These are phyloP conservation scores for Triticum timopheevii DNA, from an alignment of 176 grass and related monocot genomes.

Conservation along the genomic window DNA sequence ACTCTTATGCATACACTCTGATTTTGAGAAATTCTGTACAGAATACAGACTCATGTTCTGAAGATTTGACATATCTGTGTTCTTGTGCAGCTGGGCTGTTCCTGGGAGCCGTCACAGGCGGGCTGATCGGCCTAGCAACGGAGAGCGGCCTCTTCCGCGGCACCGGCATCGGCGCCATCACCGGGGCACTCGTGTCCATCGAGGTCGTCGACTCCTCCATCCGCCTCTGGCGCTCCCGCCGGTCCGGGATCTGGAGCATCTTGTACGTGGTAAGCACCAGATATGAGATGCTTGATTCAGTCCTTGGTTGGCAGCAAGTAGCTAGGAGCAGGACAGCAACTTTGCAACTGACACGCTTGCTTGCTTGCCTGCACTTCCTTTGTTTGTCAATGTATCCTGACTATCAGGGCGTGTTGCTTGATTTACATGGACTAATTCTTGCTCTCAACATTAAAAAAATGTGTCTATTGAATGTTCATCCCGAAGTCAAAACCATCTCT, in stretches of 20 bases:
- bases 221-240: slow-evolving; percentile 61
- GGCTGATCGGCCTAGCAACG: slow-evolving; percentile 76
- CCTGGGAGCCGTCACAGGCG: slow-evolving; percentile 81
- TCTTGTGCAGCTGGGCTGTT: slow-evolving; percentile 59
- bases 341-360: slow-evolving; percentile 25
- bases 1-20: neutral
- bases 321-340: slow-evolving; percentile 38
- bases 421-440: neutral
- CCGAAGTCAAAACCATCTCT: neutral
- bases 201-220: slow-evolving; percentile 87
- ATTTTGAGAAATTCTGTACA: neutral
- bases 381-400: neutral
- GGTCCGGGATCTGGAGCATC: slow-evolving; percentile 84
- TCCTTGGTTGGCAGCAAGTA: slow-evolving; percentile 1
- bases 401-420: neutral
- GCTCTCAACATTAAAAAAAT: neutral
- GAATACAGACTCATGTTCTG: neutral
- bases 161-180: slow-evolving; percentile 80
- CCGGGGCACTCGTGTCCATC: slow-evolving; percentile 85
- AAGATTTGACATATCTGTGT: neutral
- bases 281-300: neutral
- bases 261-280: slow-evolving; percentile 63
- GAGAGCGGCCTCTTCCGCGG: slow-evolving; percentile 89
- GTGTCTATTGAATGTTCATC: neutral
- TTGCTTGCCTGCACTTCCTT: slow-evolving; percentile 21